Evolutionary conservation across 1,284 basidiomycete genomes (phyloP).

Genomic region (Abortiporus biennis): DNA sequence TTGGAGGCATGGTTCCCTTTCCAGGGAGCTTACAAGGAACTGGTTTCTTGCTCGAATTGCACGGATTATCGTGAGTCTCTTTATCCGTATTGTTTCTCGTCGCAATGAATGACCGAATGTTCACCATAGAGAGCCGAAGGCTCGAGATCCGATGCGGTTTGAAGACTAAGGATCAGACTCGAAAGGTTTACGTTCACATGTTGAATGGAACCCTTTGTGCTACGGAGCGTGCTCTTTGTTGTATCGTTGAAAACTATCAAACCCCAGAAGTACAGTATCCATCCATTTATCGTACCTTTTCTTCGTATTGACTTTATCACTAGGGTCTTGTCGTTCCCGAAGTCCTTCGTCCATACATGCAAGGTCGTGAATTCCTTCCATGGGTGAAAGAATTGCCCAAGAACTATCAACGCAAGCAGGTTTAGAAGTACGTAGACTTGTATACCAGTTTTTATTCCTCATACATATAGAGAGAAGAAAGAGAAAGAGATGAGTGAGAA

Average conservation of each 20-base stretch:
- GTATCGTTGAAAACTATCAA: slow-evolving; percentile 98
- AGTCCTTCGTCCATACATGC: slow-evolving; percentile 90
- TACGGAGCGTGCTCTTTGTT: slow-evolving; percentile 94
- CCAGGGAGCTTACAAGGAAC: slow-evolving; percentile 94
- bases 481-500: no score
- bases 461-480: no score
- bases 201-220: slow-evolving; percentile 97
- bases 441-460: no score
- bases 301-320: neutral
- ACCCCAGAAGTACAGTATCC: slow-evolving; percentile 79
- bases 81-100: neutral
- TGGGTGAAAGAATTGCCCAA: slow-evolving; percentile 84
- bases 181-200: slow-evolving; percentile 95
- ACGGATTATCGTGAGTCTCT: slow-evolving; percentile 84
- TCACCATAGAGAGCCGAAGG: slow-evolving; percentile 71
- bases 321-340: slow-evolving; percentile 89
- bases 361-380: slow-evolving; percentile 90
- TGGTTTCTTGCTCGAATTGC: slow-evolving; percentile 90
- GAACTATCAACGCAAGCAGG: slow-evolving; percentile 68
- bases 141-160: slow-evolving; percentile 88
- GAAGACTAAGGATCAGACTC: slow-evolving; percentile 81
- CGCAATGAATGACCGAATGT: slow-evolving; percentile 5
- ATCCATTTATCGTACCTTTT: no score
- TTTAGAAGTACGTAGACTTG: slow-evolving; percentile 19
- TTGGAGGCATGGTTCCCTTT: slow-evolving; percentile 99